Evolutionary conservation across 192 early-diverging fungal genomes (phyloP).

Genomic region (Coemansia sp.): DNA sequence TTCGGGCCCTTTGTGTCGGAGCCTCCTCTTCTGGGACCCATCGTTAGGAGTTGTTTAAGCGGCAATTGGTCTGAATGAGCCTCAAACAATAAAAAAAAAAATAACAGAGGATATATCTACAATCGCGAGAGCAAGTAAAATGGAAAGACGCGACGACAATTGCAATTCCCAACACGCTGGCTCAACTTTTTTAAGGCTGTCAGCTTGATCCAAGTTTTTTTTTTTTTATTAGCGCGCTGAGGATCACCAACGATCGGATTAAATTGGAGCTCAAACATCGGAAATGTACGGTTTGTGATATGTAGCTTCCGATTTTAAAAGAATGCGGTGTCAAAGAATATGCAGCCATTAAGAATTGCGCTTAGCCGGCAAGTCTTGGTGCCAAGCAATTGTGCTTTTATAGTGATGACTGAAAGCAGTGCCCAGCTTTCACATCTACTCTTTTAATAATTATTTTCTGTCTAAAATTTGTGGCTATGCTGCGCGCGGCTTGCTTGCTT

Average conservation of each 20-base stretch:
- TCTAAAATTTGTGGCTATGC: not conserved
- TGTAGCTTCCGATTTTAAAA: not conserved
- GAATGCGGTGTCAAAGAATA: not conserved
- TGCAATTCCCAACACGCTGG: not conserved
- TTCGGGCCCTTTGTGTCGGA: slow-evolving; percentile 21
- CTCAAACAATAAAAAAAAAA: not conserved
- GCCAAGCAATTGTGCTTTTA: not conserved
- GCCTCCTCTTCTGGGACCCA: slow-evolving; percentile 10
- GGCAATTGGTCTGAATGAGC: not conserved
- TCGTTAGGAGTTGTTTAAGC: not conserved
- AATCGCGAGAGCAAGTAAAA: not conserved
- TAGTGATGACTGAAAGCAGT: not conserved
- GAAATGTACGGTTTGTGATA: not conserved
- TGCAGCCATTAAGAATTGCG: not conserved
- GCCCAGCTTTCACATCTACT: not conserved
- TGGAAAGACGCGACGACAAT: not conserved
- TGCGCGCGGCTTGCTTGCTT: not conserved
- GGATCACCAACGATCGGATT: not conserved
- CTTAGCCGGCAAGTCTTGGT: not conserved
- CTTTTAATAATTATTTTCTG: not conserved
- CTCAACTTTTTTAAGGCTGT: not conserved
- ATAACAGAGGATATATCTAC: not conserved
- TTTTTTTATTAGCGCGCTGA: not conserved
- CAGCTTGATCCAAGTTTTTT: not conserved
- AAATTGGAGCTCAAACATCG: not conserved